These are phyloP conservation scores for Ophiostoma piceae DNA, from an alignment of 2,329 filamentous ascomycete genomes.

Conservation along the genomic window DNA sequence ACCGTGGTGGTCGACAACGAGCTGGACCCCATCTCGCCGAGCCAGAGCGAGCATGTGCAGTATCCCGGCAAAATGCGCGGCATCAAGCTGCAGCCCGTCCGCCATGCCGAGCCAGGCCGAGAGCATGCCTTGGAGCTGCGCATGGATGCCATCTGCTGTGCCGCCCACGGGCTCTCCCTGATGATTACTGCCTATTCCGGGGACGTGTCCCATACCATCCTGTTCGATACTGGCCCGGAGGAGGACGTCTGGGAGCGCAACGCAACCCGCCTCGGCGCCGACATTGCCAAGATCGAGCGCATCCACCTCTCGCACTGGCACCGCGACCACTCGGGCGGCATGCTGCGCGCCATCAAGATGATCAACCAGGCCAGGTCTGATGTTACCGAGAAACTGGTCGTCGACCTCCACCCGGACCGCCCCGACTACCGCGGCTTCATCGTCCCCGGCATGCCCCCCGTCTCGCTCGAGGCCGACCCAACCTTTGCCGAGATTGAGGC, in stretches of 20 bases:
- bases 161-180: constrained; percentile 50
- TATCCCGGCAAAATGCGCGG: constrained; percentile 41
- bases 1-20: constrained; percentile 51
- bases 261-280: constrained; percentile 39
- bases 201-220: constrained; percentile 30
- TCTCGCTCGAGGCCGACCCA: constrained; percentile 51
- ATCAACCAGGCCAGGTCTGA: constrained; percentile 39
- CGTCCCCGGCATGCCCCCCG: constrained; percentile 35
- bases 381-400: constrained; percentile 32
- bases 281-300: constrained; percentile 42
- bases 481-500: constrained; percentile 39
- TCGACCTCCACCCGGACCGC: constrained; percentile 49
- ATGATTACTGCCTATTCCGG: constrained; percentile 34
- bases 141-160: constrained; percentile 49
- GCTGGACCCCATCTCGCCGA: constrained; percentile 47
- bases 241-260: constrained; percentile 49
- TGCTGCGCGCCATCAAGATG: constrained; percentile 45
- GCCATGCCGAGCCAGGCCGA: constrained; percentile 34
- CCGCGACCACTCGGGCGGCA: constrained; percentile 50
- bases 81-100: constrained; percentile 36
- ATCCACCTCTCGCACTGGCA: constrained; percentile 52
- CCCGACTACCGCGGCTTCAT: constrained; percentile 47
- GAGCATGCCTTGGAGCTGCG: constrained; percentile 42
- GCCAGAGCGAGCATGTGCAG: constrained; percentile 40
- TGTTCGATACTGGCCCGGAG: constrained; percentile 52